phyloP scores from a whole-genome alignment of 345 rosid species.

The Rhodamnia rubescens region DNA sequence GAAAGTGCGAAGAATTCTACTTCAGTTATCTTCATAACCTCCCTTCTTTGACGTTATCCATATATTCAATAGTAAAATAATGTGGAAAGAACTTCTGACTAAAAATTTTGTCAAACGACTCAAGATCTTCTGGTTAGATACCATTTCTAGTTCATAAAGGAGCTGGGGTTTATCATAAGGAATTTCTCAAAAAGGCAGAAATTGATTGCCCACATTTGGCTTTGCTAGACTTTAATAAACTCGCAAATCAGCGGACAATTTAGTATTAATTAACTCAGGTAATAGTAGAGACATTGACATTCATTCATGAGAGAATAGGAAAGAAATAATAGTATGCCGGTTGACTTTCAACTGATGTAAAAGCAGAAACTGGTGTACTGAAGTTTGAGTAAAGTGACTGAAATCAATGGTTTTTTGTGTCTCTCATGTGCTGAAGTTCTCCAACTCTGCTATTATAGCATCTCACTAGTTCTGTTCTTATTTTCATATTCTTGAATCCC shows the following conservation, averaged over 20 bases:
- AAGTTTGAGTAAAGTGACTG: neutral
- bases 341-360: neutral
- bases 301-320: neutral
- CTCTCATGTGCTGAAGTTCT: neutral
- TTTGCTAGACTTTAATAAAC: neutral
- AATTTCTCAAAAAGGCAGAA: neutral
- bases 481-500: neutral
- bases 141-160: neutral
- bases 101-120: neutral
- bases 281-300: neutral
- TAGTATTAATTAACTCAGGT: neutral
- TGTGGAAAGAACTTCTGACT: neutral
- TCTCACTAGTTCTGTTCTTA: neutral
- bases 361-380: neutral
- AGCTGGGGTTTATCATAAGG: neutral
- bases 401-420: neutral
- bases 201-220: neutral
- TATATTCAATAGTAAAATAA: neutral
- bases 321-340: neutral
- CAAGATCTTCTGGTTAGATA: neutral
- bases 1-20: neutral
- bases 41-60: neutral
- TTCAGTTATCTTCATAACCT: neutral
- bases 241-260: neutral
- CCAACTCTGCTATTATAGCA: neutral